These are phyloP conservation scores for Massariosphaeria phaeospora DNA, from an alignment of 495 filamentous ascomycete genomes.

Conservation along the genomic window DNA sequence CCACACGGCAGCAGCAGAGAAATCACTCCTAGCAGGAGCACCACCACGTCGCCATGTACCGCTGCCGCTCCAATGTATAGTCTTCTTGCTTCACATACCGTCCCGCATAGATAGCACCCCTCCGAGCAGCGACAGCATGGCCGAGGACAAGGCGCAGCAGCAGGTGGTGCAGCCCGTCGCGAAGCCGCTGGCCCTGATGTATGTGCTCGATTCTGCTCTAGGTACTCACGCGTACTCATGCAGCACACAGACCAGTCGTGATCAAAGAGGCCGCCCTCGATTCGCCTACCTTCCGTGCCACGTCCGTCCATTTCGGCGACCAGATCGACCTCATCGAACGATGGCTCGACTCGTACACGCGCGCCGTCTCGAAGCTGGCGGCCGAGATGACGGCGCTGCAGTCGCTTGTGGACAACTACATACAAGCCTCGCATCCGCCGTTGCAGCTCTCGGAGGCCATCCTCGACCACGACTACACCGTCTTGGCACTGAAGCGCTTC, in stretches of 20 bases:
- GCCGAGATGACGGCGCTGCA: constrained; percentile 69
- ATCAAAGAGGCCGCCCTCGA: constrained; percentile 94
- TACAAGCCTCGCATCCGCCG: constrained; percentile 67
- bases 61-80: constrained; percentile 18
- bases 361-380: constrained; percentile 68
- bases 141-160: constrained; percentile 15
- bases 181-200: constrained; percentile 34
- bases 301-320: constrained; percentile 81
- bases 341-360: constrained; percentile 87
- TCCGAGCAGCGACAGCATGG: constrained; percentile 12
- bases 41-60: constrained; percentile 3
- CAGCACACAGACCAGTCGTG: constrained; percentile 62
- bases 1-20: neutral
- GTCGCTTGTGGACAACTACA: constrained; percentile 63
- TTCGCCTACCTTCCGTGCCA: constrained; percentile 89
- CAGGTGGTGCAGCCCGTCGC: constrained; percentile 24
- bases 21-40: neutral
- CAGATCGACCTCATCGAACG: constrained; percentile 86
- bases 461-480: constrained; percentile 91
- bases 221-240: neutral
- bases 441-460: constrained; percentile 67
- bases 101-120: neutral
- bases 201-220: too few species aligned
- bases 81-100: neutral
- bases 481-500: constrained; percentile 76